phyloP scores from a whole-genome alignment of 108 stramenopile genomes.

The Cyclostephanos invisitatus region DNA sequence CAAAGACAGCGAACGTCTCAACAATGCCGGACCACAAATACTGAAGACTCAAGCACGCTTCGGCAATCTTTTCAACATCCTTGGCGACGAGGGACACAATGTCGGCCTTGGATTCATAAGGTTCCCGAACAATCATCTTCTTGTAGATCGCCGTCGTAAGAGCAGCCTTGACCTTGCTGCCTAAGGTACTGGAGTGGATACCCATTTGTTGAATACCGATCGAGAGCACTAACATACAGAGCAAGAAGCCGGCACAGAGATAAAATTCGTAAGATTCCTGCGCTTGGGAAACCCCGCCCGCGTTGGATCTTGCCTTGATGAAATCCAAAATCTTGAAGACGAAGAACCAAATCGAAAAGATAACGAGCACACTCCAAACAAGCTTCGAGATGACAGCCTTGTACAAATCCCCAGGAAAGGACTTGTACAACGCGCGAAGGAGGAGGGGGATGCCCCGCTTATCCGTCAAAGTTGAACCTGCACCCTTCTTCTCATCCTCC shows the following conservation, averaged over 20 bases:
- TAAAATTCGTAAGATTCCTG: not conserved
- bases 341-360: constrained; percentile 2
- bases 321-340: constrained; percentile 6
- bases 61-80: constrained; percentile 12
- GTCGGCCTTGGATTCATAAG: constrained; percentile 16
- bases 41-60: constrained; percentile 18
- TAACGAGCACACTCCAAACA: constrained; percentile 2
- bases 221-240: constrained; percentile 12
- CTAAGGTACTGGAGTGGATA: constrained; percentile 18
- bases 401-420: constrained; percentile 6
- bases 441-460: constrained; percentile 2
- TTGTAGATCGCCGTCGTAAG: constrained; percentile 20
- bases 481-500: constrained; percentile 1
- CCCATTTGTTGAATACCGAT: constrained; percentile 27
- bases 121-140: constrained; percentile 26
- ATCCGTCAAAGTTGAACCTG: constrained; percentile 8
- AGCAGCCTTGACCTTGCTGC: constrained; percentile 23
- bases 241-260: constrained; percentile 5
- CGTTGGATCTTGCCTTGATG: constrained; percentile 3
- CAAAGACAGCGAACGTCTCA: constrained; percentile 11
- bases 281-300: constrained; percentile 3
- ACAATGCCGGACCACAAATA: constrained; percentile 19
- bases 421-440: constrained; percentile 6
- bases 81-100: constrained; percentile 16
- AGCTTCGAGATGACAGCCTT: constrained; percentile 8